Conservation (phyloP, 2,329 filamentous ascomycete genomes). For the Ophiocordyceps sinensis region DNA sequence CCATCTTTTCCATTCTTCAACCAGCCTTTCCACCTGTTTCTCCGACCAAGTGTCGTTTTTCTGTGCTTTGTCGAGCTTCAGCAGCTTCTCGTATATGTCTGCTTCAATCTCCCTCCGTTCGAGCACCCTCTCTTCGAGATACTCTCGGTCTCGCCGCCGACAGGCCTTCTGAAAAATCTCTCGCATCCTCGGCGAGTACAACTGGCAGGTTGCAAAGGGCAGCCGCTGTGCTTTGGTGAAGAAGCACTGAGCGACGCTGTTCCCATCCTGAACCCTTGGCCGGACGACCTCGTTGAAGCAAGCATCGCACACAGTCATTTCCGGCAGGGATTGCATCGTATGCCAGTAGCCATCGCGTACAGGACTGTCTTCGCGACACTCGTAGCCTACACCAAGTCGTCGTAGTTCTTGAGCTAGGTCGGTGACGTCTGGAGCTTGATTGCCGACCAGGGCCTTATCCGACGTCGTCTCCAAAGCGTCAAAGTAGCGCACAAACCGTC, state of each 20-base stretch:
- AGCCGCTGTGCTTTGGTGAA: constrained; percentile 44
- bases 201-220: constrained; percentile 49
- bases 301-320: constrained; percentile 74
- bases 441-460: constrained; percentile 30
- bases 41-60: constrained; percentile 23
- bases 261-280: constrained; percentile 42
- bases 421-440: constrained; percentile 37
- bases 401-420: constrained; percentile 50
- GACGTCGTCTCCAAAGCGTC: constrained; percentile 44
- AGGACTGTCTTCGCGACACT: constrained; percentile 53
- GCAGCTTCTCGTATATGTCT: constrained; percentile 40
- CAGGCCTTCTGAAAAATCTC: constrained; percentile 55
- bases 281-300: constrained; percentile 73
- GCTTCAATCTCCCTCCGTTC: constrained; percentile 47
- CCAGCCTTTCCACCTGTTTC: constrained; percentile 30
- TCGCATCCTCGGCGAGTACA: constrained; percentile 72
- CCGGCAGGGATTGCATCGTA: constrained; percentile 57
- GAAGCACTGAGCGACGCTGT: constrained; percentile 49
- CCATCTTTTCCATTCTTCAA: constrained; percentile 44
- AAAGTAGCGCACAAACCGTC: constrained; percentile 44
- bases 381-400: constrained; percentile 39
- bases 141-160: constrained; percentile 48
- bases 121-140: constrained; percentile 41
- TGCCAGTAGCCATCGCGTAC: constrained; percentile 58
- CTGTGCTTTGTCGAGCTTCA: constrained; percentile 23